Evolutionary conservation across 306 rosid genomes (phyloP), one percentile per base, ranked within the genome.

Genomic region (Macrotyloma uniflorum): DNA sequence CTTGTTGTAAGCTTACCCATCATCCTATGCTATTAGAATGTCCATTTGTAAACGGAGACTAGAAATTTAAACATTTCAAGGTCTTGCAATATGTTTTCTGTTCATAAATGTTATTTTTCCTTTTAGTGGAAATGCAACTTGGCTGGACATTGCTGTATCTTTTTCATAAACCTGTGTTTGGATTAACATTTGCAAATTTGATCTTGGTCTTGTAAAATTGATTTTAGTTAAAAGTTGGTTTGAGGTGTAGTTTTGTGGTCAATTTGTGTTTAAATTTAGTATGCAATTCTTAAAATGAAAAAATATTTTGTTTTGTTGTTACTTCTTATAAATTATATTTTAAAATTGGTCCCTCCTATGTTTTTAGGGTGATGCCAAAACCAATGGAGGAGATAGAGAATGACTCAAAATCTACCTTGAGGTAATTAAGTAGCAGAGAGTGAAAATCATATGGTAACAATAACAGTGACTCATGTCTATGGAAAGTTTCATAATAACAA

Each of bases 21-120:
- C 35, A 47, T 32, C 22, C 57, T 69, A 4, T 69, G 64, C 11
- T 16, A 3, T 36, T 5, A 63, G 77, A 62, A 33, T 15, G 46
- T 45, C 55, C 47, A 18, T 66, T 8, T 40, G 32, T 72, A 36
- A 51, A 63, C 30, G 35, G 19, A 80, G 58, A 49, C 67, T 26
- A 15, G 18, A 63, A 79, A 63, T n/a, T 43, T 65, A 10, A 66
- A 23, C 63, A 45, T 57, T 74, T 46, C 57, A 42, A 70, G 66
- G 58, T 74, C 49, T 65, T 73, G 28, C 10, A 28, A 51, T 42
- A 51, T 20, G 70, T n/a, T 49, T 47, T 79, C 36, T 18, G 16
- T 28, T 30, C 32, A 63, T 80, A 72, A 79, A 13, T 80, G 36
- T 26, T n/a, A 18, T 72, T 63, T 50, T 53, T 38, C 8, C 67